Conservation (phyloP, 2,329 filamentous ascomycete genomes). For the Aureobasidium zeae region DNA sequence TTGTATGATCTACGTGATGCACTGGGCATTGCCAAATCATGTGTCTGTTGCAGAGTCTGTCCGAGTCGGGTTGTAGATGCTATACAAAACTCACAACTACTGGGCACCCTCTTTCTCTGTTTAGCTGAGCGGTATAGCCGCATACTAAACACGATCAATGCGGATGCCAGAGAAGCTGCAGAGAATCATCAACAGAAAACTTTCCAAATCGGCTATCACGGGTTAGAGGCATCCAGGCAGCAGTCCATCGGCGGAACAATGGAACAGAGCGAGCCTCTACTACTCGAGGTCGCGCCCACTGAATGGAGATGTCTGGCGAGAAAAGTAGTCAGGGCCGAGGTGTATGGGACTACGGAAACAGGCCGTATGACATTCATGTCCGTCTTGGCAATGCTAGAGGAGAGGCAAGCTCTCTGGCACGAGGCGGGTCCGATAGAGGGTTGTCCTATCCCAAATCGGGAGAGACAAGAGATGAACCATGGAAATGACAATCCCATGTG, state of each 20-base stretch:
- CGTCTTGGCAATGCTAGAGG: constrained; percentile 32
- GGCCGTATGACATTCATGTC: constrained; percentile 28
- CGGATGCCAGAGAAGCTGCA: constrained; percentile 30
- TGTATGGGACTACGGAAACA: constrained; percentile 29
- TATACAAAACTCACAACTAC: constrained; percentile 37
- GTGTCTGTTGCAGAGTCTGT: constrained; percentile 36
- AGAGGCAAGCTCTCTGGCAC: constrained; percentile 38
- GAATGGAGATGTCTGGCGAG: constrained; percentile 39
- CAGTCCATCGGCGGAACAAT: neutral
- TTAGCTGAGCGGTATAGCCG: constrained; percentile 35
- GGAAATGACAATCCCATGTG: constrained; percentile 25
- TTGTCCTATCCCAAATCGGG: constrained; percentile 8
- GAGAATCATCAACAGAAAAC: constrained; percentile 30
- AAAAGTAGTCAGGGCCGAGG: constrained; percentile 37
- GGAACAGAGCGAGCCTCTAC: constrained; percentile 9
- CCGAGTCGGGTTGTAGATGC: constrained; percentile 34
- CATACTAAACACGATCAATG: constrained; percentile 33
- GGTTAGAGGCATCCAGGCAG: neutral
- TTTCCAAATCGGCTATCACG: constrained; percentile 35
- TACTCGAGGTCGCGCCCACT: constrained; percentile 33
- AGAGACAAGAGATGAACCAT: neutral
- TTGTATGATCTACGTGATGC: constrained; percentile 35
- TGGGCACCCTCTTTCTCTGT: constrained; percentile 34
- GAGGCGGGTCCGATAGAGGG: constrained; percentile 3
- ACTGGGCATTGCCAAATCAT: constrained; percentile 31